phyloP scores from a whole-genome alignment of 305 asterid species.

The Solanum chacoense region DNA sequence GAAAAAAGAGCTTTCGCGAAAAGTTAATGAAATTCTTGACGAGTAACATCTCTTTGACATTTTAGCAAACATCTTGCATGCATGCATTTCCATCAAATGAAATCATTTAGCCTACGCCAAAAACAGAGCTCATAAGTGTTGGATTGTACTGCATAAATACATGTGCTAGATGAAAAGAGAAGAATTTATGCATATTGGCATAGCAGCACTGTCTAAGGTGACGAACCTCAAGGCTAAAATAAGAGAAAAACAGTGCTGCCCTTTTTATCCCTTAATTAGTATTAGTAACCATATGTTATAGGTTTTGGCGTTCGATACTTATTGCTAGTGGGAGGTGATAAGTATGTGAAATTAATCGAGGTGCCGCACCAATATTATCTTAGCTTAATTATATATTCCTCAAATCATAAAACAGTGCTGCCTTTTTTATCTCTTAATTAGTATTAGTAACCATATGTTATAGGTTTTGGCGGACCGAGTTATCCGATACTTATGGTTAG shows the following conservation, averaged over 20 bases:
- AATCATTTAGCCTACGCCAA: slow-evolving; percentile 4
- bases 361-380: not conserved
- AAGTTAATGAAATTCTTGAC: slow-evolving; percentile 3
- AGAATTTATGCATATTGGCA: not conserved
- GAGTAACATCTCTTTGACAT: slow-evolving; percentile 26
- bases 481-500: too few relatives aligned
- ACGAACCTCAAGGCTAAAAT: not conserved
- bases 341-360: not conserved
- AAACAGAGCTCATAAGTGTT: not conserved
- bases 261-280: not conserved
- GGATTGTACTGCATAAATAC: not conserved
- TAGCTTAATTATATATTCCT: too few relatives aligned
- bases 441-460: too few relatives aligned
- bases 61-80: slow-evolving; percentile 48
- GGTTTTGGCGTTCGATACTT: too few relatives aligned
- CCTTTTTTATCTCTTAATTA: too few relatives aligned
- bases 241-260: not conserved
- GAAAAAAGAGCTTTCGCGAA: slow-evolving; percentile 6
- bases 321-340: not conserved
- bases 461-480: too few relatives aligned
- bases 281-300: too few relatives aligned
- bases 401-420: not conserved
- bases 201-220: not conserved
- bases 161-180: not conserved
- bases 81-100: slow-evolving; percentile 27